Percentiles rank a stretch among this genome's conserved stretches.
These are phyloP conservation scores for Annona squamosa DNA, from an alignment of 164 flowering plant genomes.

Conservation along the genomic window DNA sequence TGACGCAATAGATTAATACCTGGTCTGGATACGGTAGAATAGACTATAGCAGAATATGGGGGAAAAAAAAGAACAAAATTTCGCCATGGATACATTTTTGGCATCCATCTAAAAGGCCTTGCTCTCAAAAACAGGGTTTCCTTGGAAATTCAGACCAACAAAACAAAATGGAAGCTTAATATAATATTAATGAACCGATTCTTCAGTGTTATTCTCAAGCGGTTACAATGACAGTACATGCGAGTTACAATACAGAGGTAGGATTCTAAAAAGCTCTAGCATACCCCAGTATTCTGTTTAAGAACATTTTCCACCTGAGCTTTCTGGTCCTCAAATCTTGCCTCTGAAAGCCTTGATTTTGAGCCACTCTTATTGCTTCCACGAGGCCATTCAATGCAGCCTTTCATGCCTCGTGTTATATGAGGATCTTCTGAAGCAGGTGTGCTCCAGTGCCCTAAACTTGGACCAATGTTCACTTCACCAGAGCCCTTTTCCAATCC, in stretches of 20 bases:
- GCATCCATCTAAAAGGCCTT: background rate
- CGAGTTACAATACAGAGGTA: background rate
- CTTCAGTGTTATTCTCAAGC: background rate
- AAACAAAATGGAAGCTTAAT: background rate
- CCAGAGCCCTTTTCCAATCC: conserved; percentile 45
- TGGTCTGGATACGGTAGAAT: too few species aligned
- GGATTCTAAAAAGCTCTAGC: background rate
- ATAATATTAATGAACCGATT: background rate
- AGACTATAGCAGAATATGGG: too few species aligned
- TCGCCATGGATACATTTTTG: background rate
- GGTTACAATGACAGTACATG: background rate
- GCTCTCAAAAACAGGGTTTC: background rate
- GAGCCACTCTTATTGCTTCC: conserved; percentile 56
- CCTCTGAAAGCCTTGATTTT: conserved; percentile 79
- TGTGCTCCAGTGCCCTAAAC: conserved; percentile 70
- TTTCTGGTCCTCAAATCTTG: conserved; percentile 79
- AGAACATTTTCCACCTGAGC: conserved; percentile 82
- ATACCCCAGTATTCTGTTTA: conserved; percentile 65
- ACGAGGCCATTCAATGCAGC: conserved; percentile 83
- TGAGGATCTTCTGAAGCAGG: conserved; percentile 61
- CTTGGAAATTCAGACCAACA: too few species aligned
- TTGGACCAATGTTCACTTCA: conserved; percentile 47
- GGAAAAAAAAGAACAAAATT: too few species aligned
- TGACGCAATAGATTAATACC: conserved; percentile 4
- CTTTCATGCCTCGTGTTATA: conserved; percentile 58